These are phyloP conservation scores for Bathelium albidoporum DNA, from an alignment of 495 filamentous ascomycete genomes.

Conservation along the genomic window DNA sequence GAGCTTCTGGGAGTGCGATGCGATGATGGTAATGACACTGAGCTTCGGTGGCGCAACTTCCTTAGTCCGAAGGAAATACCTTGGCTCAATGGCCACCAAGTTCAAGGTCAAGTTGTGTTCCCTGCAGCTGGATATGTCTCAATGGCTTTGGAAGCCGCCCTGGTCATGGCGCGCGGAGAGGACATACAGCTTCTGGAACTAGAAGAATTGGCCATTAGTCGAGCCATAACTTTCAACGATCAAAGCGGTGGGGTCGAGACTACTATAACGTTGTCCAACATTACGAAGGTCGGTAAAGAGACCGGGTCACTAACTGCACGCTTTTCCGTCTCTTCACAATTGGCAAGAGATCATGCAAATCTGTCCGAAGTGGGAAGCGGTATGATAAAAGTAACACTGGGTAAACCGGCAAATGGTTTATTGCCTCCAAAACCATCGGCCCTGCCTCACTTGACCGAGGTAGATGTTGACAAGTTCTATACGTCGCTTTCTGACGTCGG, in stretches of 20 bases:
- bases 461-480: neutral
- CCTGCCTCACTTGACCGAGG: neutral
- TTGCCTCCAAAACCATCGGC: neutral
- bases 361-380: neutral
- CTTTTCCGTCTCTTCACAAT: neutral
- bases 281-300: neutral
- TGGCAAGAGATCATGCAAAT: too few relatives aligned
- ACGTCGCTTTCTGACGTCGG: neutral
- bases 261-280: neutral
- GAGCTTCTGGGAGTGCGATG: neutral
- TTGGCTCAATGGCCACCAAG: conserved; percentile 34
- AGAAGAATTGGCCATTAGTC: neutral
- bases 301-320: neutral
- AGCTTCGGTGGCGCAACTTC: neutral
- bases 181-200: neutral
- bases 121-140: conserved; percentile 35
- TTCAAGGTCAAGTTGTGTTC: conserved; percentile 32
- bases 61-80: conserved; percentile 24
- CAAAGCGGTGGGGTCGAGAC: neutral
- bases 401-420: neutral
- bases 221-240: neutral
- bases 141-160: conserved; percentile 33
- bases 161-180: neutral
- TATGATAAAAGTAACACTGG: neutral
- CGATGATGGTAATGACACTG: neutral